Conservation (phyloP, 305 asterid species). For the Fraxinus baroniana region DNA sequence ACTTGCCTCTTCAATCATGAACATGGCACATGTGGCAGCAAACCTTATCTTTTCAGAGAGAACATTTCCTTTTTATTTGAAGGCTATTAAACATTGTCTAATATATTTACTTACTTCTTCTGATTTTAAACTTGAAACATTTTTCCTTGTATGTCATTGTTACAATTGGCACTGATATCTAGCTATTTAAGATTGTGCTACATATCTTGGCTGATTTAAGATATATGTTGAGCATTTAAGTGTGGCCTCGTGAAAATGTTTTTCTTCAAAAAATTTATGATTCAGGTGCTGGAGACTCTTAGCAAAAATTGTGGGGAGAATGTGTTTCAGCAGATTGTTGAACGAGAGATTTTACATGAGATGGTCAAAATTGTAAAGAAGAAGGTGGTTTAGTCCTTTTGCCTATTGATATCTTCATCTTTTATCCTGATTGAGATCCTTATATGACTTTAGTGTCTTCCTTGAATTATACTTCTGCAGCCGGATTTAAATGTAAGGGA, state of each 20-base stretch:
- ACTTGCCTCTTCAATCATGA: not conserved
- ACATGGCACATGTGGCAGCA: not conserved
- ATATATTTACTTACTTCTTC: not conserved
- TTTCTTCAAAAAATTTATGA: constrained; percentile 4
- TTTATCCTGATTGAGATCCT: not conserved
- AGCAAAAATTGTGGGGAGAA: constrained; percentile 94
- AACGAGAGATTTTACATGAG: constrained; percentile 63
- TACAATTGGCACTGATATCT: not conserved
- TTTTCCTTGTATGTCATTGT: not conserved
- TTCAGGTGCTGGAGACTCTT: constrained; percentile 89
- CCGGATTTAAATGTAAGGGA: constrained; percentile 91
- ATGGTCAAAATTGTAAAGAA: constrained; percentile 60
- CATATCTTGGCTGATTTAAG: not conserved
- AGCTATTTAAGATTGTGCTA: not conserved
- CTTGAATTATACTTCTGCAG: constrained; percentile 43
- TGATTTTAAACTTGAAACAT: not conserved
- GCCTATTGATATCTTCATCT: not conserved
- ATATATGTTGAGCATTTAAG: not conserved
- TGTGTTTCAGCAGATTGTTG: constrained; percentile 82
- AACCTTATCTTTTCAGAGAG: not conserved
- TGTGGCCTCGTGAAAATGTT: not conserved
- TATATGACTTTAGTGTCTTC: constrained; percentile 4
- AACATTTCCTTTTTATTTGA: not conserved
- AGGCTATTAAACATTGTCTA: not conserved
- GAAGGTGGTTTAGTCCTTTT: not conserved